Evolutionary conservation across 2,329 filamentous ascomycete genomes (phyloP).

Genomic region (Verticillium nonalfalfae): DNA sequence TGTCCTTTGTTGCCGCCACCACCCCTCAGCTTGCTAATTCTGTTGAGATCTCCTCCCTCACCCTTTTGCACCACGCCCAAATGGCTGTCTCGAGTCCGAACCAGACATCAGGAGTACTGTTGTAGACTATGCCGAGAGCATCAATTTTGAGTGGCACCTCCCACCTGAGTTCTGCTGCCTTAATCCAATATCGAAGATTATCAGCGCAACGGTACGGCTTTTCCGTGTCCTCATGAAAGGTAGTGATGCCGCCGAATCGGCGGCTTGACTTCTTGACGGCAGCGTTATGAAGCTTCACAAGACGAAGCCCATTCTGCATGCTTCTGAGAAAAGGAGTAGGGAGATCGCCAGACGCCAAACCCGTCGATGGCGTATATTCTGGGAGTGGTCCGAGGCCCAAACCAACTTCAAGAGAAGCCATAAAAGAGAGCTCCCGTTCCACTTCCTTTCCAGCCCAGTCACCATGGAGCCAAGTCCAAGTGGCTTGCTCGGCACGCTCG

Average conservation of each 20-base stretch:
- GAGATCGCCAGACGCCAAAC: constrained; percentile 30
- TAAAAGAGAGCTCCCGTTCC: constrained; percentile 75
- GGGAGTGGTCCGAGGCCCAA: constrained; percentile 55
- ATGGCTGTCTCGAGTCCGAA: constrained; percentile 76
- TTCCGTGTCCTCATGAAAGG: constrained; percentile 83
- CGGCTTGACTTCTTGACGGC: constrained; percentile 78
- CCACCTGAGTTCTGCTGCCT: constrained; percentile 91
- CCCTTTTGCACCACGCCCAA: constrained; percentile 73
- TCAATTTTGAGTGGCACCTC: constrained; percentile 79
- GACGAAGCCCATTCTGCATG: constrained; percentile 71
- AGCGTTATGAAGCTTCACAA: constrained; percentile 86
- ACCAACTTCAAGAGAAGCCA: constrained; percentile 64
- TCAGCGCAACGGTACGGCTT: constrained; percentile 94
- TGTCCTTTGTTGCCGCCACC: not conserved
- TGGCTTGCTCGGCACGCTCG: constrained; percentile 63
- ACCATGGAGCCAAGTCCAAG: constrained; percentile 73
- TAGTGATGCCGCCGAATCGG: constrained; percentile 83
- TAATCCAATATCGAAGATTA: constrained; percentile 92
- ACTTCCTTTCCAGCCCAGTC: constrained; percentile 72
- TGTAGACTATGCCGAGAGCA: constrained; percentile 79
- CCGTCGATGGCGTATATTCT: constrained; percentile 50
- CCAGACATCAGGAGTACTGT: constrained; percentile 65
- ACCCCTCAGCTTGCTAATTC: constrained; percentile 41
- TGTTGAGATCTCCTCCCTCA: constrained; percentile 74
- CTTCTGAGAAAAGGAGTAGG: constrained; percentile 69